A percentile compares a stretch with the other conserved stretches of the same genome.
phyloP scores from a whole-genome alignment of 257 asterid genomes.

The Ilex aquifolium region DNA sequence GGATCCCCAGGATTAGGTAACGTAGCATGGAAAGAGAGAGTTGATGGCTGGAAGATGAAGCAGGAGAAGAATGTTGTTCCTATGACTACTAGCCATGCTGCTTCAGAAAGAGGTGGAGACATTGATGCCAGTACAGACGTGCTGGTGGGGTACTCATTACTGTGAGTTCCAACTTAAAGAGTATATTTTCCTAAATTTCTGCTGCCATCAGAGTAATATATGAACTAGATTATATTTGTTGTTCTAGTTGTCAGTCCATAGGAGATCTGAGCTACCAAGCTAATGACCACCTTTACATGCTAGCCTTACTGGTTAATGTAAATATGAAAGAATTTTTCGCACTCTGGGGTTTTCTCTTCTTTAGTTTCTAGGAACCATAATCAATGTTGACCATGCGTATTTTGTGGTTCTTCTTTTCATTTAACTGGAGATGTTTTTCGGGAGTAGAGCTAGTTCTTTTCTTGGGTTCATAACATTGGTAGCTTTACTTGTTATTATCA shows the following conservation, averaged over 20 bases:
- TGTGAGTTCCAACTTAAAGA: constrained; percentile 55
- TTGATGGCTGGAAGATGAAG: constrained; percentile 99
- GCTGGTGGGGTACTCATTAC: constrained; percentile 72
- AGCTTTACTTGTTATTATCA: too few species aligned
- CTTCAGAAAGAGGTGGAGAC: constrained; percentile 97
- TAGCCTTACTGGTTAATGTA: neutral
- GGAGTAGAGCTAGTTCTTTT: too few species aligned
- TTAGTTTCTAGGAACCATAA: neutral
- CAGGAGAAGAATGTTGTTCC: constrained; percentile 83
- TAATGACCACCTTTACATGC: neutral
- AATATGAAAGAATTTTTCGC: neutral
- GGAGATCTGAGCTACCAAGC: constrained; percentile 6
- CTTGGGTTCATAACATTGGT: too few species aligned
- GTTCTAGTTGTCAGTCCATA: constrained; percentile 8
- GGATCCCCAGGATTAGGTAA: constrained; percentile 92
- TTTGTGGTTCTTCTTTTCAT: too few species aligned
- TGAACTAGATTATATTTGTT: constrained; percentile 7
- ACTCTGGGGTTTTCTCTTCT: neutral
- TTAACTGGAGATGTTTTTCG: too few species aligned
- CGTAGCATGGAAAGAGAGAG: constrained; percentile 99
- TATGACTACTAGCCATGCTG: constrained; percentile 81
- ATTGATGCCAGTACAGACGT: constrained; percentile 87
- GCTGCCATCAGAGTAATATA: constrained; percentile 2
- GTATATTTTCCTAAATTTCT: constrained; percentile 3
- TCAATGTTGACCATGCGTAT: too few species aligned